Base-by-base conservation (phyloP, 805 yeast genomes). In the Sugiyamaella chiloensis region DNA sequence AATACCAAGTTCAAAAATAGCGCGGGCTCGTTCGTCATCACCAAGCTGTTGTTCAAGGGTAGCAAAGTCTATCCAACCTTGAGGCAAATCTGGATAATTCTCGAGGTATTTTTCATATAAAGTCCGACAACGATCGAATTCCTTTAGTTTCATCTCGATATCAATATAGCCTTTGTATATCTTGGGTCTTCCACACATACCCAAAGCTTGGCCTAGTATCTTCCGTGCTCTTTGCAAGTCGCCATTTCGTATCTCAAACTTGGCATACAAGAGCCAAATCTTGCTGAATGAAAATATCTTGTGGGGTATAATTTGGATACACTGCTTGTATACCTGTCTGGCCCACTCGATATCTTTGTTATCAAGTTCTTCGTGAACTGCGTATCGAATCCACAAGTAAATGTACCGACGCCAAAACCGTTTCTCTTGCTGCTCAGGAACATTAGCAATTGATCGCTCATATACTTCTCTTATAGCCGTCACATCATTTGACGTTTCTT, bases 121-220 rank as follows among this genome's bases (percentile, higher is more conserved):
- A 60, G 69, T 80, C 26, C 98, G 68, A 5, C 84, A 89, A 29
- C 96, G 67, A 51, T 85, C 95, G 71, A 85, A 85, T 57, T 89
- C 93, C 30, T 85, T 85, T 40, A 90, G 62, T 45, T 72, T 68
- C 31, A 69, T 69, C 60, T 91, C 97, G 29, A 89, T 54, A 1
- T 67, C 70, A 40, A 91, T 82, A 64, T 93, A 93, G 51, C 71
- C 72, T 52, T 68, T 69, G 60, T 83, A 80, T 0, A 87, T 64
- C 44, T 78, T 78, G 1, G 66, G 69, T 58, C 80, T 83, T 0
- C 57, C 54, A 37, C 77, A 74, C 40, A 72, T 66, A 0, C 96
- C 97, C 16, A 91, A 70, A 0, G 87, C 76, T 42, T 74, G 70
- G 0, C 96, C 96, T 21, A 87, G 64, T 1, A 85, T 64, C 60